A percentile compares a stretch with the other conserved stretches of the same genome.
Conservation (phyloP, 768 basidiomycete genomes). For the Boletus coccyginus region DNA sequence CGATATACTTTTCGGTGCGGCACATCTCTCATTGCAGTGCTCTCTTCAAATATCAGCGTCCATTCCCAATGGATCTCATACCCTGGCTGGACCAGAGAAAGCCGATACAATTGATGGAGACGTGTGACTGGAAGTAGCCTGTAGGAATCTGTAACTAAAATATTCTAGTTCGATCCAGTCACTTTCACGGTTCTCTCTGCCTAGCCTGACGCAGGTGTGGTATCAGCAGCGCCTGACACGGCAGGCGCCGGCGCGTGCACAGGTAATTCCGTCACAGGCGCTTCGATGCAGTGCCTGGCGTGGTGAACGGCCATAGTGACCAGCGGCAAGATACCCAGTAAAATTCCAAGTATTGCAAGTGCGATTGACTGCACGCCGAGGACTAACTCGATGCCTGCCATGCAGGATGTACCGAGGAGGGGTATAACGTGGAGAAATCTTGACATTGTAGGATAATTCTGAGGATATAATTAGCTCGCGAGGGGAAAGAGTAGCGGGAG, state of each 20-base stretch:
- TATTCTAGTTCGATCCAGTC: too few species aligned
- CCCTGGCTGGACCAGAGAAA: too few species aligned
- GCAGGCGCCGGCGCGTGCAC: neutral
- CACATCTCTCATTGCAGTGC: too few species aligned
- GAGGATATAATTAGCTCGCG: neutral
- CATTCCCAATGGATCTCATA: too few species aligned
- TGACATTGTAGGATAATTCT: slow-evolving; percentile 9
- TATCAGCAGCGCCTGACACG: neutral
- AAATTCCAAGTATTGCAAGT: slow-evolving; percentile 4
- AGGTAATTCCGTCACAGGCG: neutral
- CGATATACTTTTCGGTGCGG: too few species aligned
- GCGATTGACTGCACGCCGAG: slow-evolving; percentile 5
- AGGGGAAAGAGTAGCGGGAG: neutral
- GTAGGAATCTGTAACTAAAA: too few species aligned
- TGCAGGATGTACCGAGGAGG: slow-evolving; percentile 7
- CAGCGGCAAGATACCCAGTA: slow-evolving; percentile 13
- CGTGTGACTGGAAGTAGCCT: too few species aligned
- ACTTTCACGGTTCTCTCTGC: too few species aligned
- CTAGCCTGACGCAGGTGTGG: neutral
- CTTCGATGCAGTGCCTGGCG: neutral
- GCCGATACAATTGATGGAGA: too few species aligned
- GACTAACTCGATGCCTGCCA: slow-evolving; percentile 9
- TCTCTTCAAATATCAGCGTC: too few species aligned
- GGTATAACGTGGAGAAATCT: slow-evolving; percentile 20
- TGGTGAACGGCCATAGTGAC: neutral